A percentile compares a stretch with the other conserved stretches of the same genome.
phyloP scores from a whole-genome alignment of 192 early-diverging fungal genomes.

The Coemansia sp. region DNA sequence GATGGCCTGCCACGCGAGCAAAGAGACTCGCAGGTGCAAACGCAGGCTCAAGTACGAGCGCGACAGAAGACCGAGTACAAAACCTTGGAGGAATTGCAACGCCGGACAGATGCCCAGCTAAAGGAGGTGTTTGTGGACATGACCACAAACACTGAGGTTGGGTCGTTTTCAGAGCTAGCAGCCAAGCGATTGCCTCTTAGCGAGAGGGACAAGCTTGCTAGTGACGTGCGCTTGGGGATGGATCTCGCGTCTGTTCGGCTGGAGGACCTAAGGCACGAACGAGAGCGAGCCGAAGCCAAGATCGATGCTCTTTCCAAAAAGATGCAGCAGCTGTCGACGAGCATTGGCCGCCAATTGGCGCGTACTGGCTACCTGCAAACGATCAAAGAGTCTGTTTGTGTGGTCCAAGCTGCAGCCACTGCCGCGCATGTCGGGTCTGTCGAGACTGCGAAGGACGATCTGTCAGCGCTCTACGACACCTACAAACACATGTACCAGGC shows the following conservation, averaged over 20 bases:
- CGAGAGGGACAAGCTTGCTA: constrained; percentile 32
- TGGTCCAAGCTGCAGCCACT: not conserved
- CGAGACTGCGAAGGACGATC: not conserved
- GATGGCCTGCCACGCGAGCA: not conserved
- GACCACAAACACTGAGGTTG: constrained; percentile 35
- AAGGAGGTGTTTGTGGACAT: constrained; percentile 53
- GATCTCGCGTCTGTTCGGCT: constrained; percentile 36
- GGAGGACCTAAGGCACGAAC: constrained; percentile 32
- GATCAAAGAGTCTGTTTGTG: constrained; percentile 18
- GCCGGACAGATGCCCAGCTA: constrained; percentile 26
- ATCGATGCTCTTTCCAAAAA: not conserved
- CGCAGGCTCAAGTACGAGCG: not conserved
- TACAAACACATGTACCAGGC: constrained; percentile 15
- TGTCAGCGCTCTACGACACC: constrained; percentile 16
- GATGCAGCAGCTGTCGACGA: constrained; percentile 11
- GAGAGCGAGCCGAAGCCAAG: constrained; percentile 1
- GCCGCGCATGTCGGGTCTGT: not conserved
- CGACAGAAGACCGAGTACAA: constrained; percentile 29
- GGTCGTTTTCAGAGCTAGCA: constrained; percentile 38
- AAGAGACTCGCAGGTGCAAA: not conserved
- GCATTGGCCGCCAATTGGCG: constrained; percentile 11
- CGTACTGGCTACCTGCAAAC: constrained; percentile 23
- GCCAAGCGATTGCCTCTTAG: constrained; percentile 21
- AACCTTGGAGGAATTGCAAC: constrained; percentile 41
- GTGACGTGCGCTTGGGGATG: constrained; percentile 43